Evolutionary conservation across 345 rosid species (phyloP), one percentile per base, ranked within the genome.

Genomic region (Luvunga scandens): DNA sequence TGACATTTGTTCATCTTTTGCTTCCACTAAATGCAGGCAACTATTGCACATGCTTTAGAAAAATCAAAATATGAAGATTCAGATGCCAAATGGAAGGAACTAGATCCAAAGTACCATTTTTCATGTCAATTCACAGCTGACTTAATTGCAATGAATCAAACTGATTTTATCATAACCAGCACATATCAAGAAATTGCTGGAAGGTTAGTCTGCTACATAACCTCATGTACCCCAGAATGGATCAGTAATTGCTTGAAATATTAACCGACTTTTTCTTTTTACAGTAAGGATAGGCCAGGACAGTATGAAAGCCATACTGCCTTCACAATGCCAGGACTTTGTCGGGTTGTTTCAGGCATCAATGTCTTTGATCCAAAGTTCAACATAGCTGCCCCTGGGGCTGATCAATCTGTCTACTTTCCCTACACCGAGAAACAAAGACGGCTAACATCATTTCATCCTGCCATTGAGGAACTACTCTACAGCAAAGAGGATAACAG

Each of bases 121-220:
- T 94, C 97, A 63, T 96, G 97, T 67, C 99, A 96, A 78, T 96
- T 92, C 81, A 94, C 93, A 0, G 99, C 98, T 30, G 98, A 96
- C 81, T 59, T 86, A 56, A 80, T 96, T 22, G 91, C 99, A 22
- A 94, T 96, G 98, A 96, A 94, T 79, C 80, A 84, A 31, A 80
- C 98, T 13, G 98, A 96, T 84, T 96, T 96, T 78, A 82, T 94
- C 83, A 90, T 96, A 31, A 89, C 92, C 9, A 96, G 99, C 86
- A 94, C 97, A 13, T 96, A 92, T 79, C 98, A 96, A 80, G 98
- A 96, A 86, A 96, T 96, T 39, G 97, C 98, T 7, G 99, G 99
- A 85, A 96, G 95, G 98, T 89, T 64, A 21, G 87, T 77, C 36
- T 39, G 10, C 72, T 62, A n/a, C n/a, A 61, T 36, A 27, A 24